Percentiles rank a stretch among this genome's conserved stretches.
Conservation (phyloP, 768 basidiomycete species). For the Russula brevipes region DNA sequence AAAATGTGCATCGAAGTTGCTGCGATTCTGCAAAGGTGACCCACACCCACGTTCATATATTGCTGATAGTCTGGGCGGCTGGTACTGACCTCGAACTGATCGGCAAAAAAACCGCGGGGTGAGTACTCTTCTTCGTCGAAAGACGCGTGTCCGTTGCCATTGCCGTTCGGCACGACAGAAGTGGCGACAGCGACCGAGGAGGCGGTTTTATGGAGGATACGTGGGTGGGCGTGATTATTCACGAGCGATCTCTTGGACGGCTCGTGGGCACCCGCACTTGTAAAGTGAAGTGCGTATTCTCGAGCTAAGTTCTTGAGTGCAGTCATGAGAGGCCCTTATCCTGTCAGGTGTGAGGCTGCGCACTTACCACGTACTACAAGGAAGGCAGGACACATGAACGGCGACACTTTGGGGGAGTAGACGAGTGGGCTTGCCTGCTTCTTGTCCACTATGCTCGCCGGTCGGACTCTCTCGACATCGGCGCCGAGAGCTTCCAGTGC, state of each 20-base stretch:
- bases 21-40: slow-evolving; percentile 54
- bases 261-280: slow-evolving; percentile 35
- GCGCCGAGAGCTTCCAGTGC: slow-evolving; percentile 82
- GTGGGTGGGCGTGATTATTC: slow-evolving; percentile 15
- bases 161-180: slow-evolving; percentile 34
- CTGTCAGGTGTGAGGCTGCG: not conserved
- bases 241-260: not conserved
- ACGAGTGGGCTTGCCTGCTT: slow-evolving; percentile 60
- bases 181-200: slow-evolving; percentile 52
- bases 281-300: slow-evolving; percentile 71
- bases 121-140: slow-evolving; percentile 36
- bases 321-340: not conserved
- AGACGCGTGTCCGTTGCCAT: slow-evolving; percentile 30
- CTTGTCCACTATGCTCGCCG: slow-evolving; percentile 94
- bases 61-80: too few relatives aligned
- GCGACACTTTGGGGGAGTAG: slow-evolving; percentile 21
- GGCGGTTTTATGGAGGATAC: slow-evolving; percentile 36
- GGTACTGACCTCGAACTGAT: slow-evolving; percentile 77
- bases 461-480: slow-evolving; percentile 83
- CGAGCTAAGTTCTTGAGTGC: slow-evolving; percentile 74
- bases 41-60: not conserved
- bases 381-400: slow-evolving; percentile 17
- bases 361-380: slow-evolving; percentile 36
- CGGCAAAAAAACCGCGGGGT: slow-evolving; percentile 88
- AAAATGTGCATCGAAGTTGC: slow-evolving; percentile 87